Evolutionary conservation across 2,329 filamentous ascomycete genomes (phyloP).

Genomic region (Akanthomyces uredinophilus): DNA sequence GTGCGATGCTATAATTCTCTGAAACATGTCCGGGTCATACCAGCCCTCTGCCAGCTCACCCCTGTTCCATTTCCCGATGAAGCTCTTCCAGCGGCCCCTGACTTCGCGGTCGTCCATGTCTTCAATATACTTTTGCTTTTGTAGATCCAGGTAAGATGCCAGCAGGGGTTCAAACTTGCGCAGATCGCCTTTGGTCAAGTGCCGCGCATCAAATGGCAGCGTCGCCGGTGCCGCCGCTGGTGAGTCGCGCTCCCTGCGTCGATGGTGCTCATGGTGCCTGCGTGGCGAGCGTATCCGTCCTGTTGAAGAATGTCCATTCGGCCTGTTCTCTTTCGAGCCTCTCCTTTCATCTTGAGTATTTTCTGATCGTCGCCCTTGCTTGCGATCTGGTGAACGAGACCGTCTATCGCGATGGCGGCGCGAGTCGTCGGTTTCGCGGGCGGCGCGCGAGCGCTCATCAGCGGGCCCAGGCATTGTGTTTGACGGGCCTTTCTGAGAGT

Average conservation of each 20-base stretch:
- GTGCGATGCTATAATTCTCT: slow-evolving; percentile 29
- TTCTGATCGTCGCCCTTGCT: slow-evolving; percentile 12
- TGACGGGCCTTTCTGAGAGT: too few relatives aligned
- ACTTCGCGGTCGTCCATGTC: slow-evolving; percentile 69
- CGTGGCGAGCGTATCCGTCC: slow-evolving; percentile 13
- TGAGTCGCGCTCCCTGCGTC: slow-evolving; percentile 14
- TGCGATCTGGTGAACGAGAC: slow-evolving; percentile 17
- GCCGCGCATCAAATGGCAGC: slow-evolving; percentile 62
- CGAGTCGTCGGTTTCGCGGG: not conserved
- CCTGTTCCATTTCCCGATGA: slow-evolving; percentile 85
- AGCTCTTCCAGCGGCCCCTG: slow-evolving; percentile 88
- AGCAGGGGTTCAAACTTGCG: slow-evolving; percentile 64
- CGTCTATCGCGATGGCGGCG: slow-evolving; percentile 9
- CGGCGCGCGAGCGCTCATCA: not conserved
- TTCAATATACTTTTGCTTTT: slow-evolving; percentile 69
- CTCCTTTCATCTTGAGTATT: not conserved
- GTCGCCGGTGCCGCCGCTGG: not conserved
- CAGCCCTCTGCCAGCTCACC: slow-evolving; percentile 83
- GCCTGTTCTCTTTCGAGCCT: slow-evolving; percentile 7
- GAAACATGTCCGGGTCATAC: slow-evolving; percentile 77
- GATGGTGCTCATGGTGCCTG: slow-evolving; percentile 9
- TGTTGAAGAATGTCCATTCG: slow-evolving; percentile 5
- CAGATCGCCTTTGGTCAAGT: slow-evolving; percentile 66
- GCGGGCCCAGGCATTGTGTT: not conserved
- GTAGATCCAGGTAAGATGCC: slow-evolving; percentile 78